Percentiles rank a stretch among this genome's conserved stretches.
phyloP scores from a whole-genome alignment of 805 yeast genomes.

The Geotrichum ghanense region DNA sequence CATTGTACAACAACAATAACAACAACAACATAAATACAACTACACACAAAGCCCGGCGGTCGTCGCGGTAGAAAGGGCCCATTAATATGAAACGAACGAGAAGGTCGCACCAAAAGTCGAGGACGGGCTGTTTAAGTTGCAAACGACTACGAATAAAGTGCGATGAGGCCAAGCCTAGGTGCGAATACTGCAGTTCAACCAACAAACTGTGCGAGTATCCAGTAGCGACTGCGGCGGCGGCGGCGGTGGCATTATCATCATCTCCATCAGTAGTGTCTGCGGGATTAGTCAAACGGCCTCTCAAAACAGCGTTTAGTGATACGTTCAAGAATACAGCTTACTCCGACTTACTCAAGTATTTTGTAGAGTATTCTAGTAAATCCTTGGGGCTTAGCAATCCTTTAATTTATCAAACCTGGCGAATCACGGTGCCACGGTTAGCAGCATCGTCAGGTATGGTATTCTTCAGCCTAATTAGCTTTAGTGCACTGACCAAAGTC shows the following conservation, averaged over 20 bases:
- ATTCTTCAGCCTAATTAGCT: neutral
- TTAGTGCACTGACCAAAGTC: neutral
- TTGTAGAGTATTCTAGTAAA: neutral
- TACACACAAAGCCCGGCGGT: no score
- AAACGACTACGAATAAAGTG: slow-evolving; percentile 12
- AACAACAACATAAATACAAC: no score
- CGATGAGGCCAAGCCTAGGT: slow-evolving; percentile 11
- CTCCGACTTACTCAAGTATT: neutral
- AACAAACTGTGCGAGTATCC: slow-evolving; percentile 9
- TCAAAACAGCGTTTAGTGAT: neutral
- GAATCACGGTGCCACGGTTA: neutral
- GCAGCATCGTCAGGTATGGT: neutral
- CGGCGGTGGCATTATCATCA: neutral
- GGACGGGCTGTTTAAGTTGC: slow-evolving; percentile 13
- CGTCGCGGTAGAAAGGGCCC: neutral
- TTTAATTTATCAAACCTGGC: neutral
- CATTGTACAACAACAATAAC: neutral
- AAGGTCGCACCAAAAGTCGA: slow-evolving; percentile 5
- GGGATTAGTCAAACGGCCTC: neutral
- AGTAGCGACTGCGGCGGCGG: no score
- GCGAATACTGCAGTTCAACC: slow-evolving; percentile 11
- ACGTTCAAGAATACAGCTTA: neutral
- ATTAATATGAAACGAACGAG: neutral
- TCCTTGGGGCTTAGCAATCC: neutral
- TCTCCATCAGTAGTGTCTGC: neutral